Conservation (phyloP, 1,139 yeast species). For the Pichia sp. region DNA sequence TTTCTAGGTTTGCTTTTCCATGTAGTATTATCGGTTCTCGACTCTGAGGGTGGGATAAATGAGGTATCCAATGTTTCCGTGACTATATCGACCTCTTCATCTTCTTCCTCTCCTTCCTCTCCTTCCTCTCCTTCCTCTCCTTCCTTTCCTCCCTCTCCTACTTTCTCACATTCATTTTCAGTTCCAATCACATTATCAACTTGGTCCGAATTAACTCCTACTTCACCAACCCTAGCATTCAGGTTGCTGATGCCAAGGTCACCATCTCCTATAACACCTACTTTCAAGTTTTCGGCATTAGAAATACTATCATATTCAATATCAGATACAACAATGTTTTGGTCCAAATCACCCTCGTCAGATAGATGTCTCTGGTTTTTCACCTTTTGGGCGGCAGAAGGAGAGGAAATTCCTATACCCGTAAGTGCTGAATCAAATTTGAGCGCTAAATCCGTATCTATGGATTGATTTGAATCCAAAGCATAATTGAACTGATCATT, state of each 20-base stretch:
- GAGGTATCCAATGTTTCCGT: slow-evolving; percentile 2
- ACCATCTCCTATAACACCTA: background rate
- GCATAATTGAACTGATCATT: background rate
- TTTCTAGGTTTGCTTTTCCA: background rate
- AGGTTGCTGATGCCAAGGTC: background rate
- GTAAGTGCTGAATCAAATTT: slow-evolving; percentile 18
- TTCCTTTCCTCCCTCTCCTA: background rate
- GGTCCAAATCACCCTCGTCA: background rate
- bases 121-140: background rate
- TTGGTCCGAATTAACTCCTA: no score
- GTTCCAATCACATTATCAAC: no score
- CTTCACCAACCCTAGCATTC: no score
- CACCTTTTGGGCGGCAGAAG: slow-evolving; percentile 9
- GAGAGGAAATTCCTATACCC: slow-evolving; percentile 26
- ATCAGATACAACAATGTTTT: background rate
- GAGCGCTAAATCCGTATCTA: slow-evolving; percentile 12
- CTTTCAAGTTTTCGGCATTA: background rate
- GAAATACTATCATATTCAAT: background rate
- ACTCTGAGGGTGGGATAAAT: background rate
- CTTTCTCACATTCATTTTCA: no score
- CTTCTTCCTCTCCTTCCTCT: slow-evolving; percentile 3
- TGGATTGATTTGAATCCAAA: background rate
- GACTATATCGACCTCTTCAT: slow-evolving; percentile 12
- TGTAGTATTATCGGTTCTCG: background rate
- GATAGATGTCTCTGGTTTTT: background rate